Conservation (phyloP, 306 rosid species). For the Astragalus glycyphyllos region DNA sequence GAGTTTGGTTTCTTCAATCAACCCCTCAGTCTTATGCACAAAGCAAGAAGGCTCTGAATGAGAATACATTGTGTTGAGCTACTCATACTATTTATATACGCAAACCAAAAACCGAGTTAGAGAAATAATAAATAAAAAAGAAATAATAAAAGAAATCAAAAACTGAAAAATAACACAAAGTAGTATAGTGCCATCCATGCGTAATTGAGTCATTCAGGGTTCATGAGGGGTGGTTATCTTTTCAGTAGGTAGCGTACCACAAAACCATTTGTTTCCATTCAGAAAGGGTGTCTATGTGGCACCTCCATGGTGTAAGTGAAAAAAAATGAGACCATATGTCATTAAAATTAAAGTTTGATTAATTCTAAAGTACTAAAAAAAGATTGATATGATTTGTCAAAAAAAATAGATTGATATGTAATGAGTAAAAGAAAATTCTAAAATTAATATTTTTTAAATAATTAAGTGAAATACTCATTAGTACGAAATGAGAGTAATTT, state of each 20-base stretch:
- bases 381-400: no score
- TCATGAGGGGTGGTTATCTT: conserved; percentile 52
- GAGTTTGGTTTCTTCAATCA: conserved; percentile 31
- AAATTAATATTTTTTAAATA: no score
- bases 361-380: no score
- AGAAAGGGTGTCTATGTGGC: no score
- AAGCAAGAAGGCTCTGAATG: conserved; percentile 34
- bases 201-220: conserved; percentile 48
- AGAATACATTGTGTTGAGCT: conserved; percentile 39
- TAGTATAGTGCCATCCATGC: not conserved
- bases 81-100: conserved; percentile 49
- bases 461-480: no score
- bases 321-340: no score
- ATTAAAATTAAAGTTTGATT: no score
- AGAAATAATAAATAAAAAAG: not conserved
- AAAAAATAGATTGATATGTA: no score
- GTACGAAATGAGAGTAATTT: no score
- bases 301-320: no score
- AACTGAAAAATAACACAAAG: not conserved
- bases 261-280: conserved; percentile 53
- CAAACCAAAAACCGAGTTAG: conserved; percentile 7
- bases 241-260: conserved; percentile 66
- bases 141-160: not conserved
- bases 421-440: no score
- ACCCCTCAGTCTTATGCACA: conserved; percentile 44